Evolutionary conservation across 495 filamentous ascomycete genomes (phyloP), one percentile per base, ranked within the genome.

Genomic region (Xylaria nigripes): DNA sequence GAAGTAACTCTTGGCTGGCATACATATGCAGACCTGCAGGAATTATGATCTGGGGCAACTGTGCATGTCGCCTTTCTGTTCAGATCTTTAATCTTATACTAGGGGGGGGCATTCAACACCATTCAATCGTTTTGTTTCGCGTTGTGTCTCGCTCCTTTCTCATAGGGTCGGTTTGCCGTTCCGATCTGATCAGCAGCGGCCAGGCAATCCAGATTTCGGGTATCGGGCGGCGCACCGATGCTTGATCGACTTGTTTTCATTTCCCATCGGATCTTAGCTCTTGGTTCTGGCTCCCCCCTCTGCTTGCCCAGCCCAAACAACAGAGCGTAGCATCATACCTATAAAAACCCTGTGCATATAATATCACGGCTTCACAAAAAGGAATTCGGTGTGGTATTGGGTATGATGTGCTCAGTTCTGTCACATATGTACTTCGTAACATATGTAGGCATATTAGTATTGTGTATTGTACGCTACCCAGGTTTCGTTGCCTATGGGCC

Each of bases 151-250:
- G 22, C 32, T 42, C 27, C 2, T 19, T 48, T 48, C 44, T 48
- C 21, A 48, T 54, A 42, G 34, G 51, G 48, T 42, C 51, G 44
- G 51, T 38, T 42, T 32, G 6, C 34, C 44, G 9, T 48, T 34
- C 51, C 51, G 51, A 54, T 54, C 51, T 54, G 16, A 47, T 6
- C 34, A 48, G 44, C 34, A 42, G 24, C 44, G 18, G 40, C 42
- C 22, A 19, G 42, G 32, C 25, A 43, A 44, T 19, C 44, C 12
- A 54, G 44, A 48, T 48, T 54, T 54, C 45, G 51, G 51, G 51
- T 54, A 54, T 54, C 51, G 51, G 51, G 45, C 51, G 44, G 22
- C 51, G 51, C 30, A 42, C 51, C 42, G 24, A 54, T 40, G 30
- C 22, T 29, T 36, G 32, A 36, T 16, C 22, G 12, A 13, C 24